phyloP scores from a whole-genome alignment of 768 basidiomycete species.

The Albatrellus ellisii region DNA sequence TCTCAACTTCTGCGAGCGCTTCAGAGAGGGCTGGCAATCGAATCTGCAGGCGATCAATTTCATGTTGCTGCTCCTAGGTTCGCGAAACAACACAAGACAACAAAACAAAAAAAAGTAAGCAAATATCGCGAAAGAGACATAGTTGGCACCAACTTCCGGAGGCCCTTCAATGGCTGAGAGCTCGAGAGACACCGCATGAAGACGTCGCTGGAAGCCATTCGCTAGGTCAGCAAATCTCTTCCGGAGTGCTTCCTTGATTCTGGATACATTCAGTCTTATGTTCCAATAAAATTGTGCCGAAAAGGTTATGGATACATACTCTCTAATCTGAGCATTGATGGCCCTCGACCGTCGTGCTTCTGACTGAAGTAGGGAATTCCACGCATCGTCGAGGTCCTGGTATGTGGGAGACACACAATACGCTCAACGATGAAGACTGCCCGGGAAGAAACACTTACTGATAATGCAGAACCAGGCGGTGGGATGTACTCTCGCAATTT shows the following conservation, averaged over 20 bases:
- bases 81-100: neutral
- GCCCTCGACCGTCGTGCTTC: slow-evolving; percentile 69
- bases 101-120: neutral
- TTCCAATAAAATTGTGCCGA: neutral
- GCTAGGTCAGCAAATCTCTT: slow-evolving; percentile 68
- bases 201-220: slow-evolving; percentile 57
- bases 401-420: neutral
- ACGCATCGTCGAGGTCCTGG: slow-evolving; percentile 64
- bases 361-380: slow-evolving; percentile 56
- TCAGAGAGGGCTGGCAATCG: slow-evolving; percentile 55
- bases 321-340: slow-evolving; percentile 83
- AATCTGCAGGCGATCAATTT: slow-evolving; percentile 49
- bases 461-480: slow-evolving; percentile 48
- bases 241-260: slow-evolving; percentile 72
- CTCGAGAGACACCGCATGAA: slow-evolving; percentile 56
- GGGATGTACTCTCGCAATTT: slow-evolving; percentile 77
- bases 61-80: slow-evolving; percentile 60
- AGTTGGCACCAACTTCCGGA: slow-evolving; percentile 40
- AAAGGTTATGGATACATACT: slow-evolving; percentile 35
- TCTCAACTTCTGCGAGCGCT: slow-evolving; percentile 36
- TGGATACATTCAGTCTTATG: slow-evolving; percentile 16
- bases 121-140: neutral
- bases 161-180: slow-evolving; percentile 67
- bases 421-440: neutral
- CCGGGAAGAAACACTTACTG: slow-evolving; percentile 24